Percentiles rank a stretch among this genome's conserved stretches.
These are phyloP conservation scores for Fraxinus cuspidata DNA, from an alignment of 257 asterid species.

Conservation along the genomic window DNA sequence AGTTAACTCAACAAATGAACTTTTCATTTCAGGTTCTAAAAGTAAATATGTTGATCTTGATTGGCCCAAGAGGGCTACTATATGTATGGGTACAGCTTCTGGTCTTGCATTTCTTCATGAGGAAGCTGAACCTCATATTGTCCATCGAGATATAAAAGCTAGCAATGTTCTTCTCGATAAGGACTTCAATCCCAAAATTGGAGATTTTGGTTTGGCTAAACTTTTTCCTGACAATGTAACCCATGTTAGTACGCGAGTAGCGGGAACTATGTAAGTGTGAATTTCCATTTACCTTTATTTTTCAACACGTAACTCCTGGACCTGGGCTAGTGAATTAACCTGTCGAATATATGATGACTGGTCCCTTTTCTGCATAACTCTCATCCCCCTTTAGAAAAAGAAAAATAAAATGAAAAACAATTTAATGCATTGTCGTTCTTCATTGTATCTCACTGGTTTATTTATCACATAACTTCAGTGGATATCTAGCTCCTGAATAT, in stretches of 20 bases:
- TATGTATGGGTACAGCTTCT: constrained; percentile 72
- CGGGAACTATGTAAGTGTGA: constrained; percentile 84
- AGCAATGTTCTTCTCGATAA: constrained; percentile 81
- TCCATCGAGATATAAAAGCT: constrained; percentile 91
- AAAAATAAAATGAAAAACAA: not conserved
- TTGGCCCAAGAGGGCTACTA: constrained; percentile 74
- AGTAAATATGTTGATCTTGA: constrained; percentile 43
- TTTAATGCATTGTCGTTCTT: not conserved
- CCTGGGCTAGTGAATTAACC: not conserved
- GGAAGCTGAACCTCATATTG: constrained; percentile 66
- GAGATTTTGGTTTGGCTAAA: constrained; percentile 87
- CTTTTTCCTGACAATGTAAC: constrained; percentile 89
- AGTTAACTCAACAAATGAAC: not conserved
- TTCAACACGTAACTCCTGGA: not conserved
- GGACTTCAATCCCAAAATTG: constrained; percentile 64
- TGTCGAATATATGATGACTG: not conserved
- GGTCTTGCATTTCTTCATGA: constrained; percentile 91
- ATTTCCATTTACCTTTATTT: not conserved
- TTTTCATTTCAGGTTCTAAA: constrained; percentile 44
- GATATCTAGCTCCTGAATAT: constrained; percentile 83
- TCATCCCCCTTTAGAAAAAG: not conserved
- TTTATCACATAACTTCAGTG: constrained; percentile 42
- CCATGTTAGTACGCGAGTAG: constrained; percentile 85
- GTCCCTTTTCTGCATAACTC: not conserved
- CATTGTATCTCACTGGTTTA: not conserved